Evolutionary conservation across 371 early-diverging fungal species (phyloP).

Genomic region (Scutellospora calospora): DNA sequence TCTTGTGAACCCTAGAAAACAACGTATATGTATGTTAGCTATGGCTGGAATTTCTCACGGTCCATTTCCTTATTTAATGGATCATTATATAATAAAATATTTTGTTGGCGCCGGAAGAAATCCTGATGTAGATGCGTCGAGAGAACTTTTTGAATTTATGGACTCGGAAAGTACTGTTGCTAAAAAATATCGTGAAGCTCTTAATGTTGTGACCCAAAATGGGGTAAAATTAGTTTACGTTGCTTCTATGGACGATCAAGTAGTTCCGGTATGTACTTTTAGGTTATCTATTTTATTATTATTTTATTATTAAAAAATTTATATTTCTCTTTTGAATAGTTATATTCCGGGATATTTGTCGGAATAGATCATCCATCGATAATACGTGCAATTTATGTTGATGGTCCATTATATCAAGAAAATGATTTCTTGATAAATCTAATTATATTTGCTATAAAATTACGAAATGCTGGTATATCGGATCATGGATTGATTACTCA

Average conservation of each 20-base stretch:
- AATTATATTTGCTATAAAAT: conserved; percentile 80
- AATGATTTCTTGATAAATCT: conserved; percentile 89
- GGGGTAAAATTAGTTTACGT: conserved; percentile 76
- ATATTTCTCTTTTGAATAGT: conserved; percentile 35
- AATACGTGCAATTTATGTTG: conserved; percentile 88
- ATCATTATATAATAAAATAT: conserved; percentile 83
- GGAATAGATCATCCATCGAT: conserved; percentile 87
- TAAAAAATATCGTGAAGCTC: conserved; percentile 69
- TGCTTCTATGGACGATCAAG: conserved; percentile 91
- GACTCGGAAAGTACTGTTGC: conserved; percentile 74
- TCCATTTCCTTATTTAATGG: conserved; percentile 84
- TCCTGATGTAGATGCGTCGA: conserved; percentile 85
- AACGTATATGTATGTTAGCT: conserved; percentile 79
- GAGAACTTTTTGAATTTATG: conserved; percentile 93
- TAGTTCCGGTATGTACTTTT: conserved; percentile 71
- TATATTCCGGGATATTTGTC: conserved; percentile 90
- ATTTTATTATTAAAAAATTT: background rate
- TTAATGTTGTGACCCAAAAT: conserved; percentile 68
- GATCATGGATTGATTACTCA: conserved; percentile 88
- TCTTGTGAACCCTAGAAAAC: conserved; percentile 66
- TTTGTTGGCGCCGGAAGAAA: conserved; percentile 50
- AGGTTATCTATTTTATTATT: background rate
- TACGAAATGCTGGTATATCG: conserved; percentile 83
- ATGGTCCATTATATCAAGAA: conserved; percentile 69
- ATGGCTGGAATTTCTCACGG: conserved; percentile 95